phyloP scores from a whole-genome alignment of 2,329 filamentous ascomycete genomes.

The Malbranchea cinnamomea region DNA sequence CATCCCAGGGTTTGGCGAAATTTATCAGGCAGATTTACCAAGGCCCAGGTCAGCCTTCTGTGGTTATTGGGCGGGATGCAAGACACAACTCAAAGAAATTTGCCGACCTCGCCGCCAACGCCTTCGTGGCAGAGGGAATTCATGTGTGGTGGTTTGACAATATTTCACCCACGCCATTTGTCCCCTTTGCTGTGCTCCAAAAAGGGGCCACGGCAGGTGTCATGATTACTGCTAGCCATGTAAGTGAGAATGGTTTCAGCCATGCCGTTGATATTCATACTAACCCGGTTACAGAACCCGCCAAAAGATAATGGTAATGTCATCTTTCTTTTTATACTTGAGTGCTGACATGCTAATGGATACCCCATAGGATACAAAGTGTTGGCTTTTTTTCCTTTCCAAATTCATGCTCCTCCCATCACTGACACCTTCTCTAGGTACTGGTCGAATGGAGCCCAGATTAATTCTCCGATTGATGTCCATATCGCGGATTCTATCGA shows the following conservation, averaged over 20 bases:
- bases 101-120: constrained; percentile 43
- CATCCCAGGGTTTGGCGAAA: constrained; percentile 49
- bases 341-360: constrained; percentile 5
- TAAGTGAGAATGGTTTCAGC: constrained; percentile 13
- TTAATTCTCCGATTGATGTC: constrained; percentile 46
- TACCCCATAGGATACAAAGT: constrained; percentile 43
- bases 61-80: constrained; percentile 49
- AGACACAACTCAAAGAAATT: constrained; percentile 48
- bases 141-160: constrained; percentile 45
- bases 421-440: constrained; percentile 33
- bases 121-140: constrained; percentile 43
- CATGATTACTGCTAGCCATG: constrained; percentile 52
- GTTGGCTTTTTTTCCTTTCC: constrained; percentile 13
- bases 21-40: constrained; percentile 37
- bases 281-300: constrained; percentile 32
- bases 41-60: constrained; percentile 29
- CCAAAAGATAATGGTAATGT: constrained; percentile 42
- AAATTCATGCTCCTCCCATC: background rate
- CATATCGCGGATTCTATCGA: constrained; percentile 44
- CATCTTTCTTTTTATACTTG: background rate
- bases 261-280: background rate
- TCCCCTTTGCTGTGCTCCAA: constrained; percentile 44
- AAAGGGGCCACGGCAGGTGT: constrained; percentile 43
- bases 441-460: constrained; percentile 50
- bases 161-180: constrained; percentile 43